Base-by-base conservation (phyloP, 2,329 filamentous ascomycete genomes). In the Alternaria viburni region DNA sequence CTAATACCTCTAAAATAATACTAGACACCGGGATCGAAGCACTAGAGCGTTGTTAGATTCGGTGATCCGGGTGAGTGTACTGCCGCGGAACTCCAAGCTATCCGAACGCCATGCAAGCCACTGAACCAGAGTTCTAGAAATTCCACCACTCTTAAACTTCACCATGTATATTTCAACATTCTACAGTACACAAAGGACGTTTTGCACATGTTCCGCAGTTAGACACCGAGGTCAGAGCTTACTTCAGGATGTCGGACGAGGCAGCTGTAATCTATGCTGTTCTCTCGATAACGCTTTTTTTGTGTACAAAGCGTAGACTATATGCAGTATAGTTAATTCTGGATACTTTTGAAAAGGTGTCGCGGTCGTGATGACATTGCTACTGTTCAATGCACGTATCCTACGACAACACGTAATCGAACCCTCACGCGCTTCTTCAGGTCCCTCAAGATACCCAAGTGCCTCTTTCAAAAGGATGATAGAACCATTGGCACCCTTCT, bases 31-130 rank as follows among this genome's bases (percentile, higher is more conserved):
- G n/a, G n/a, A n/a, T n/a, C n/a, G n/a, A n/a, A n/a, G n/a, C n/a
- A n/a, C n/a, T n/a, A 36, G 30, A 19, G 49, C 21, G 49, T 17
- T 30, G 28, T 32, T 32, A 36, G 12, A 32, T 51, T 51, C 49
- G 49, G 49, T 51, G 28, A 51, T 51, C 5, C 49, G 49, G 28
- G 32, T 12, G 21, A 51, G 49, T 21, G 6, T 28, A 51, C 12
- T n/a, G 28, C 49, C 17, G 43, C 55, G 25, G 55, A 12, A 50
- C 7, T 36, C 49, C 49, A 51, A 51, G 47, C 26, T 32, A 32
- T 32, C 47, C 47, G 47, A 51, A 51, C 47, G 47, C 47, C 47
- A 51, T 51, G 47, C 26, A 51, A 51, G 49, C 49, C 49, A 51
- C 28, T 10, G 12, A 36, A 17, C 49, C 28, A 10, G 15, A 7